A percentile compares a stretch with the other conserved stretches of the same genome.
Evolutionary conservation across 78 protist species (phyloP).

Genomic region (Pelomyxa schiedti): DNA sequence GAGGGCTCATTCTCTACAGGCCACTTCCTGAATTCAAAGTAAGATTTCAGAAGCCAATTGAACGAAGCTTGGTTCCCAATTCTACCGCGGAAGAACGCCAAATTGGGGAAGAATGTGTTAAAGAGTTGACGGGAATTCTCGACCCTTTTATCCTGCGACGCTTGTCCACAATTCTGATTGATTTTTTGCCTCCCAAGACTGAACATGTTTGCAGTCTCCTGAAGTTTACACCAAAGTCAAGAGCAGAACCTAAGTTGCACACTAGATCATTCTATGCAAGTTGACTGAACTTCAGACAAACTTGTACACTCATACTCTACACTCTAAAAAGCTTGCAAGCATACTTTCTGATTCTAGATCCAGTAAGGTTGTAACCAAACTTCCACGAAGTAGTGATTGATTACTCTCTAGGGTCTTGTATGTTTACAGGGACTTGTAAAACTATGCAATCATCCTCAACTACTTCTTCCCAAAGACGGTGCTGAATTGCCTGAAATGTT

Average conservation of each 20-base stretch:
- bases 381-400: too few species aligned
- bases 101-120: neutral
- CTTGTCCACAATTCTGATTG: constrained; percentile 17
- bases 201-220: too few species aligned
- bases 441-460: constrained; percentile 46
- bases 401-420: neutral
- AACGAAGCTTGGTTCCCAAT: constrained; percentile 5
- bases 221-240: neutral
- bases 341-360: neutral
- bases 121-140: constrained; percentile 21
- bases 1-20: too few species aligned
- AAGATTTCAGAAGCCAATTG: constrained; percentile 19
- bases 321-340: neutral
- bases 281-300: constrained; percentile 15
- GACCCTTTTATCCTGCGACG: constrained; percentile 55
- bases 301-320: constrained; percentile 7
- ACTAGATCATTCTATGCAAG: constrained; percentile 39
- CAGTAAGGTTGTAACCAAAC: too few species aligned
- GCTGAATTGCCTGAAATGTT: neutral
- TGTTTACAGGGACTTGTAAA: neutral
- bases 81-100: neutral
- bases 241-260: neutral
- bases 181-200: constrained; percentile 71
- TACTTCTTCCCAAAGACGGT: neutral
- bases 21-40: constrained; percentile 1